Conservation (phyloP, 2,329 filamentous ascomycete genomes). For the Aspergillaceae sp. region DNA sequence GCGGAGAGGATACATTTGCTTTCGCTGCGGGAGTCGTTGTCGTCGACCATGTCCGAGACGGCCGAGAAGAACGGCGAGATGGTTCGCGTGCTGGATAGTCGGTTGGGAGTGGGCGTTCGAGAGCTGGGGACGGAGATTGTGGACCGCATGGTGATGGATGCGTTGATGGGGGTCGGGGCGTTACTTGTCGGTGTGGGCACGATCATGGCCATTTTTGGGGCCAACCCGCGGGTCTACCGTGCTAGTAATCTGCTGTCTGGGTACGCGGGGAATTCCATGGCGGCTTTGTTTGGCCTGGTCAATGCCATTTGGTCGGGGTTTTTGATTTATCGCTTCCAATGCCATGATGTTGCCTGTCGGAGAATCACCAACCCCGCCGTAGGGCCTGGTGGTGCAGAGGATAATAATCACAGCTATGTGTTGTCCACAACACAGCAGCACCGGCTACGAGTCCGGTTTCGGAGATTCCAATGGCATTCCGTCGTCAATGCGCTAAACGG, state of each 20-base stretch:
- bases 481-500: slow-evolving; percentile 39
- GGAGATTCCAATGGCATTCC: slow-evolving; percentile 39
- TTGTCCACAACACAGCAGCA: slow-evolving; percentile 10
- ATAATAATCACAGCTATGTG: slow-evolving; percentile 16
- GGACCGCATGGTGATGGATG: slow-evolving; percentile 45
- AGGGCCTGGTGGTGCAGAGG: too few relatives aligned
- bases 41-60: not conserved
- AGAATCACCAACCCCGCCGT: not conserved
- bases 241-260: slow-evolving; percentile 49
- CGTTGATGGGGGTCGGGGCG: slow-evolving; percentile 43
- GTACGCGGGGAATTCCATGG: slow-evolving; percentile 46
- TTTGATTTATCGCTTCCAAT: slow-evolving; percentile 35
- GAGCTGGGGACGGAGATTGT: slow-evolving; percentile 46
- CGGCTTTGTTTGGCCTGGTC: slow-evolving; percentile 42
- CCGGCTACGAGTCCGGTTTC: slow-evolving; percentile 30
- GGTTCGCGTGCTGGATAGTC: slow-evolving; percentile 22
- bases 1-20: slow-evolving; percentile 32
- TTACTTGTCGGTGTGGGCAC: slow-evolving; percentile 46
- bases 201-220: slow-evolving; percentile 47
- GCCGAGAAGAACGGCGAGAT: slow-evolving; percentile 12
- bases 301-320: slow-evolving; percentile 44
- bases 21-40: slow-evolving; percentile 8
- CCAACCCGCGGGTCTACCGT: slow-evolving; percentile 32
- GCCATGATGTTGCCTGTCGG: slow-evolving; percentile 25
- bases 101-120: slow-evolving; percentile 39